Conservation (phyloP, 2,329 filamentous ascomycete genomes). For the Dothistroma septosporum region DNA sequence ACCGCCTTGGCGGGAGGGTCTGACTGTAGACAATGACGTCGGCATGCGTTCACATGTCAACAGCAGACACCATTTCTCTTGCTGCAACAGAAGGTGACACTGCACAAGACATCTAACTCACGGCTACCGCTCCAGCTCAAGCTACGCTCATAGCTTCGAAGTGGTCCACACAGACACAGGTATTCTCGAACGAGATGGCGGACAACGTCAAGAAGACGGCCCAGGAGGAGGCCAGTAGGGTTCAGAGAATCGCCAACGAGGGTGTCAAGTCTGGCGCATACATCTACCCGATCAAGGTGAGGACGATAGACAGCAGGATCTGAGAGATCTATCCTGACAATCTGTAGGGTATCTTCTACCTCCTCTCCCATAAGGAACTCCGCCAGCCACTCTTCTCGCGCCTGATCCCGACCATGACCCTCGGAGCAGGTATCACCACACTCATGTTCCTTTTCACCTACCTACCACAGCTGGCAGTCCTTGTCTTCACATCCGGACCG, state of each 20-base stretch:
- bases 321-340: not conserved
- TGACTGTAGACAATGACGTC: not conserved
- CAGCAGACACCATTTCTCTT: not conserved
- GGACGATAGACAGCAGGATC: too few relatives aligned
- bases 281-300: conserved; percentile 73
- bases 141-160: not conserved
- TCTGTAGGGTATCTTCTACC: conserved; percentile 57
- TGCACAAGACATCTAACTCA: not conserved
- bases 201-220: conserved; percentile 54
- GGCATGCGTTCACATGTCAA: conserved; percentile 2
- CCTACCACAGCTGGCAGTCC: conserved; percentile 73
- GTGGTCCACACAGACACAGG: not conserved
- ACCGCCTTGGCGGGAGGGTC: not conserved
- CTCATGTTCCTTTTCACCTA: conserved; percentile 89
- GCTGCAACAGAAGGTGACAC: not conserved
- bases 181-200: conserved; percentile 17
- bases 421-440: conserved; percentile 67
- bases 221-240: conserved; percentile 66
- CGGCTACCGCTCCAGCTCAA: not conserved
- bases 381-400: conserved; percentile 58
- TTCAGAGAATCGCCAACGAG: conserved; percentile 60
- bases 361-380: conserved; percentile 54
- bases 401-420: conserved; percentile 58
- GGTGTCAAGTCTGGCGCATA: conserved; percentile 74
- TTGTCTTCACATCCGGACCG: conserved; percentile 81